phyloP scores from a whole-genome alignment of 305 asterid genomes.

The Plantago coronopus region DNA sequence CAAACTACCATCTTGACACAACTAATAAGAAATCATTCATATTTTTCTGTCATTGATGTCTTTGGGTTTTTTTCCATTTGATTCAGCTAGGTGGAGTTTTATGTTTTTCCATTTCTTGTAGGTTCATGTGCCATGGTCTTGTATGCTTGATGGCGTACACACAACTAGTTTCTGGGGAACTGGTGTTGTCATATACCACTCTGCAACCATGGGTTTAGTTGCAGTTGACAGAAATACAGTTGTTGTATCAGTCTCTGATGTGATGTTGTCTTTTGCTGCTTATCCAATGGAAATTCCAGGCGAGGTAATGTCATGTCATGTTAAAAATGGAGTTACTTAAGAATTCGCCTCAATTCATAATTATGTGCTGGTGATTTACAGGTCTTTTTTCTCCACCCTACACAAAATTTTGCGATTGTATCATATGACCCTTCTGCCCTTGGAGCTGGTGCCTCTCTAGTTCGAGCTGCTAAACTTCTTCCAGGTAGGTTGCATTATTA shows the following conservation, averaged over 20 bases:
- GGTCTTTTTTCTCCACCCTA: conserved; percentile 98
- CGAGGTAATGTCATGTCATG: conserved; percentile 53
- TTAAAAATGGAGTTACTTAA: conserved; percentile 13
- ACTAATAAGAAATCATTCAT: conserved; percentile 4
- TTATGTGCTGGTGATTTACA: conserved; percentile 29
- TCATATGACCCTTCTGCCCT: conserved; percentile 93
- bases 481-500: conserved; percentile 56
- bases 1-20: no score
- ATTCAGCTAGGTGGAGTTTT: no score
- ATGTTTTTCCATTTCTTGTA: conserved; percentile 30
- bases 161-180: conserved; percentile 94
- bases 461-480: conserved; percentile 96
- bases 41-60: not conserved
- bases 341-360: conserved; percentile 19
- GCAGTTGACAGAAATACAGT: conserved; percentile 98
- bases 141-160: conserved; percentile 99
- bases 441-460: conserved; percentile 81
- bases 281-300: conserved; percentile 98
- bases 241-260: conserved; percentile 91
- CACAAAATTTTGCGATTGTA: conserved; percentile 92
- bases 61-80: no score
- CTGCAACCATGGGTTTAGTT: conserved; percentile 86
- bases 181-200: conserved; percentile 86
- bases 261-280: conserved; percentile 98
- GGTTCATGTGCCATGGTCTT: conserved; percentile 98